Base-by-base conservation (phyloP, 768 basidiomycete species). In the Suillus brevipes region DNA sequence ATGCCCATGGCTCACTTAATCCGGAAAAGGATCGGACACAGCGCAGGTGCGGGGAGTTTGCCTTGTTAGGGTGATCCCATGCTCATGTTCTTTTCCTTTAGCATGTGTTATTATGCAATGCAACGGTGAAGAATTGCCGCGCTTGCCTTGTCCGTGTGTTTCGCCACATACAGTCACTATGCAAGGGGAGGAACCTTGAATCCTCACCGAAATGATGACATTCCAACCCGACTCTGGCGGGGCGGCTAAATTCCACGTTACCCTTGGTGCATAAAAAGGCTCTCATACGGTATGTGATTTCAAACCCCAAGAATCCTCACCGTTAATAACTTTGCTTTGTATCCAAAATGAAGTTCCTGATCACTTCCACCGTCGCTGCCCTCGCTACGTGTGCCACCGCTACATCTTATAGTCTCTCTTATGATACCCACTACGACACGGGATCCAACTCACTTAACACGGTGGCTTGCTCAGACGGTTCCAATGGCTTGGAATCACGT, bases 341-440 rank as follows among this genome's bases (percentile, higher is more conserved):
- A 28, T 20, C 7, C 38, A 58, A 9, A 9, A 58, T 58, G 57
- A 58, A 58, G 25, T 28, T 58, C 38, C 12, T 58, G n/a, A 42
- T 31, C 52, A 37, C 25, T 63, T 23, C 38, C 23, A 45, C 45
- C 16, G 25, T 50, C 6, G 64, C 71, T 14, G 61, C 45, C 55
- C 36, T 75, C 38, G 60, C 43, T 16, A 28, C 60, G 28, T 64
- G 53, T 14, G 63, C 36, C 10, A 25, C 66, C 43, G 3, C 66
- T 31, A 60, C 56, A 16, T 36, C 50, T 9, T 73, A 71, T 23
- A 73, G 73, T 1, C 69, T 82, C 62, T 69, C 76, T 1, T 88
- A 78, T 69, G 86, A 89, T 76, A 50, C 75, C 20, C 61, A 74
- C 4, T 90, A 86, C 73, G 89, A 89, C 75, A 74, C 80, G 12